Percentiles rank a stretch among this genome's conserved stretches.
phyloP scores from a whole-genome alignment of 2,329 filamentous ascomycete genomes.

The Penicillium psychrosexuale region DNA sequence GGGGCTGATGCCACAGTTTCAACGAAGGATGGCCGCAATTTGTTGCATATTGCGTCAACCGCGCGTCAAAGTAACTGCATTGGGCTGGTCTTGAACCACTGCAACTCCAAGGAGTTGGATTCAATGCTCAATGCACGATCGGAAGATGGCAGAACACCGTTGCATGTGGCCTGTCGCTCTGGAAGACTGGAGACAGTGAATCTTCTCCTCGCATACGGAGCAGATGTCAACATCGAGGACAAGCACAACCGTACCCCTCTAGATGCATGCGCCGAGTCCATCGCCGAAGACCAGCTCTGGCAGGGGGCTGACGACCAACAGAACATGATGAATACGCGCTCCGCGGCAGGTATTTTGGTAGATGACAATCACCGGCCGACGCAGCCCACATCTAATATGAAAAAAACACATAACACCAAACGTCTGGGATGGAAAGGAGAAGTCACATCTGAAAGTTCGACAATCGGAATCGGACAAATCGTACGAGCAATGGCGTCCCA shows the following conservation, averaged over 20 bases:
- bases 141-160: conserved; percentile 14
- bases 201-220: conserved; percentile 16
- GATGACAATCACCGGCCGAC: not conserved
- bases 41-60: conserved; percentile 20
- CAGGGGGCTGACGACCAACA: conserved; percentile 3
- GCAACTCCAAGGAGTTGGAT: not conserved
- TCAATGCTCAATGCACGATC: conserved; percentile 11
- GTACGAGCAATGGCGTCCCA: conserved; percentile 8
- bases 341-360: conserved; percentile 2
- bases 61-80: conserved; percentile 19
- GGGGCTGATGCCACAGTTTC: conserved; percentile 14
- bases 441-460: conserved; percentile 13
- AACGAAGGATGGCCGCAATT: conserved; percentile 19
- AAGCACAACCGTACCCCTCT: conserved; percentile 1
- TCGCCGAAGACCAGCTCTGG: conserved; percentile 13
- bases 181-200: conserved; percentile 19
- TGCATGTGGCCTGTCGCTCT: conserved; percentile 23
- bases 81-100: conserved; percentile 19
- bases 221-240: conserved; percentile 10
- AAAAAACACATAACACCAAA: not conserved
- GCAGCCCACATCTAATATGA: not conserved
- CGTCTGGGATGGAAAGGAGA: conserved; percentile 13
- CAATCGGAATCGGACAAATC: conserved; percentile 10
- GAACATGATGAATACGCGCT: conserved; percentile 1
- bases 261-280: conserved; percentile 9